Evolutionary conservation across 371 early-diverging fungal species (phyloP), one percentile per base, ranked within the genome.

Genomic region (Syncephalastrum racemosum): DNA sequence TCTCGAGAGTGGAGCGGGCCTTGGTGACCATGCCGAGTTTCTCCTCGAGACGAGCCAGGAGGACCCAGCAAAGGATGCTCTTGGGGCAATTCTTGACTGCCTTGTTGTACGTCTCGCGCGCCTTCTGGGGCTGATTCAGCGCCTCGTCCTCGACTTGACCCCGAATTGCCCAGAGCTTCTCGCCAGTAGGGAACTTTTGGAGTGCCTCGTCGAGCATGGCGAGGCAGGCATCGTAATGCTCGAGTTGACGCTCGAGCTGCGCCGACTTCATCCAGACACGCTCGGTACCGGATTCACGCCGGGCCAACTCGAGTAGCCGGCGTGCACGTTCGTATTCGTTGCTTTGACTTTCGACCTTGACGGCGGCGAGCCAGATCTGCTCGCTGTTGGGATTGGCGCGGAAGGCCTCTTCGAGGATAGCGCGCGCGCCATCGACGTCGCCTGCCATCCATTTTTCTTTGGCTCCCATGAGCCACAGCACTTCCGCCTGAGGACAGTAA

Each of bases 261-360:
- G 88, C 92, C 5, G 92, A 89, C 59, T 98, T 98, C 92, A 98
- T 93, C 96, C 97, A 97, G 3, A 97, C 93, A 45, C 91, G 80
- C 50, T 80, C 79, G 19, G 88, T 86, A 45, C 83, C 85, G 15
- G 84, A 85, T 50, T 85, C 70, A 31, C 84, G 81, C 56, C 96
- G 75, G 0, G 97, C 97, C 44, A 84, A 77, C 51, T 83, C 79
- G 27, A 97, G 66, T 10, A 97, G 67, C 27, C 76, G 63, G 36
- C 90, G 81, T 0, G 97, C 98, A 54, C 94, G 86, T 5, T 82
- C 84, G 63, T 85, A 84, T 67, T 94, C 90, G 1, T 86, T 84
- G 49, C 86, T 92, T 60, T 94, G 95, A 42, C 89, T 89, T 71
- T 97, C 97, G 15, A 98, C 84, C 68, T 95, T 95, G 58, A 95